These are phyloP conservation scores for Arthromyces matolae DNA, from an alignment of 768 basidiomycete species.

Conservation along the genomic window DNA sequence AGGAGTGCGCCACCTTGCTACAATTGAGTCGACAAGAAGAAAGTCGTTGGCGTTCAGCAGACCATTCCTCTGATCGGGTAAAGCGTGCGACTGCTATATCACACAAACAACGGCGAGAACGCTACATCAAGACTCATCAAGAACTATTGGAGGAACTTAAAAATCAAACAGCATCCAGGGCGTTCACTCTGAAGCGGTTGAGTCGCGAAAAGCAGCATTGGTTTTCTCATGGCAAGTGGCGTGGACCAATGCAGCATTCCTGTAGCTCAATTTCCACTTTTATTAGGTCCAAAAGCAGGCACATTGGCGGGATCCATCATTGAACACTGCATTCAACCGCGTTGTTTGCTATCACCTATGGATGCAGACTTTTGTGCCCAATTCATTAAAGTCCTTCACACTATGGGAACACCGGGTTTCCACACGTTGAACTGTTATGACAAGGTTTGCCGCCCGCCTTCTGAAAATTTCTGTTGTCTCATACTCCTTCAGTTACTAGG, in stretches of 20 bases:
- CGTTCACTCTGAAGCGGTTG: slow-evolving; percentile 73
- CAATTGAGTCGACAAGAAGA: slow-evolving; percentile 69
- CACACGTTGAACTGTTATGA: slow-evolving; percentile 83
- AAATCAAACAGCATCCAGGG: slow-evolving; percentile 67
- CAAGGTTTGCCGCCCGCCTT: slow-evolving; percentile 43
- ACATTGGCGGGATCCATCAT: slow-evolving; percentile 62
- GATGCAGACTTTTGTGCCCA: slow-evolving; percentile 94
- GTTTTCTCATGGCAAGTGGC: slow-evolving; percentile 61
- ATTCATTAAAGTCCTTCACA: slow-evolving; percentile 85
- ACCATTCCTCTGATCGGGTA: slow-evolving; percentile 64
- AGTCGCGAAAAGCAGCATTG: slow-evolving; percentile 77
- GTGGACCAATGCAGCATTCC: not conserved
- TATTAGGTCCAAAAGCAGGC: slow-evolving; percentile 44
- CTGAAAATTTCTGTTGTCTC: not conserved
- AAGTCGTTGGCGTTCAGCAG: slow-evolving; percentile 55
- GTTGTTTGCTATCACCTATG: slow-evolving; percentile 91
- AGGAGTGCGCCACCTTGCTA: slow-evolving; percentile 62
- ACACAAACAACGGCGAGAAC: slow-evolving; percentile 62
- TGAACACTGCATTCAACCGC: slow-evolving; percentile 90
- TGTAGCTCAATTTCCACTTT: slow-evolving; percentile 9
- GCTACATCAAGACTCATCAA: slow-evolving; percentile 58
- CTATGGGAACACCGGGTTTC: slow-evolving; percentile 86
- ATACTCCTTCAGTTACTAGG: slow-evolving; percentile 63
- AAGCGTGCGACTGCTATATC: slow-evolving; percentile 53
- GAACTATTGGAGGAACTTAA: slow-evolving; percentile 67